A percentile compares a stretch with the other conserved stretches of the same genome.
phyloP scores from a whole-genome alignment of 106 monocot species.

The Alisma plantagoaquatica region DNA sequence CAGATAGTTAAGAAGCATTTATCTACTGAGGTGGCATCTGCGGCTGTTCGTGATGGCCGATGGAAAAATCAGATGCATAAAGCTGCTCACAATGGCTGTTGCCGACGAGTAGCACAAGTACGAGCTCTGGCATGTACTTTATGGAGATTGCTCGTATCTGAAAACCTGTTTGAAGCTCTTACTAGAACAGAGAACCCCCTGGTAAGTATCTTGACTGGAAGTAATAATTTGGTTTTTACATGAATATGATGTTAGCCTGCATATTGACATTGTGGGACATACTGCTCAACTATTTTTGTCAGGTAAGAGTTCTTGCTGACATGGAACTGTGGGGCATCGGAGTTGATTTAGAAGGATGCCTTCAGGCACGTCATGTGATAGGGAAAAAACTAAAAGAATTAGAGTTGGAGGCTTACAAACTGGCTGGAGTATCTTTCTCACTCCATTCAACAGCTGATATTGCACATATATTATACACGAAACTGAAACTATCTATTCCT shows the following conservation, averaged over 20 bases:
- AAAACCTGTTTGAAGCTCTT: constrained; percentile 49
- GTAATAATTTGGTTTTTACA: neutral
- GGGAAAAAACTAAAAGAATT: constrained; percentile 83
- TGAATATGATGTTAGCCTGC: neutral
- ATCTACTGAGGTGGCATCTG: constrained; percentile 53
- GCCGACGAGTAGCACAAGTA: constrained; percentile 71
- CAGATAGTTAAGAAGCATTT: constrained; percentile 77
- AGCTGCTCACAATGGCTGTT: constrained; percentile 95
- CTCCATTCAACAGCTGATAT: constrained; percentile 81
- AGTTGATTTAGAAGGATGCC: constrained; percentile 86
- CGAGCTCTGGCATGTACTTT: constrained; percentile 64
- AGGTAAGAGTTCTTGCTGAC: constrained; percentile 87
- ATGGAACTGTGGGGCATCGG: constrained; percentile 96
- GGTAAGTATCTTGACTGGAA: constrained; percentile 28
- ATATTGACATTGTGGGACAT: neutral
- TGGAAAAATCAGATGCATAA: constrained; percentile 96
- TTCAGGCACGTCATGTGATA: constrained; percentile 54
- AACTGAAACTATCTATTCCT: constrained; percentile 75
- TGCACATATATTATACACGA: constrained; percentile 71
- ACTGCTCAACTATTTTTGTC: constrained; percentile 1
- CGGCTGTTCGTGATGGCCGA: constrained; percentile 71
- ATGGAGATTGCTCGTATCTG: constrained; percentile 65
- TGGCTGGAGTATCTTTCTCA: constrained; percentile 79
- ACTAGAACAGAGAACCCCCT: constrained; percentile 66
- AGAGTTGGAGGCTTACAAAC: constrained; percentile 67